Evolutionary conservation across 1,284 basidiomycete species (phyloP), one percentile per base, ranked within the genome.

Genomic region (Apiotrichum gracile): DNA sequence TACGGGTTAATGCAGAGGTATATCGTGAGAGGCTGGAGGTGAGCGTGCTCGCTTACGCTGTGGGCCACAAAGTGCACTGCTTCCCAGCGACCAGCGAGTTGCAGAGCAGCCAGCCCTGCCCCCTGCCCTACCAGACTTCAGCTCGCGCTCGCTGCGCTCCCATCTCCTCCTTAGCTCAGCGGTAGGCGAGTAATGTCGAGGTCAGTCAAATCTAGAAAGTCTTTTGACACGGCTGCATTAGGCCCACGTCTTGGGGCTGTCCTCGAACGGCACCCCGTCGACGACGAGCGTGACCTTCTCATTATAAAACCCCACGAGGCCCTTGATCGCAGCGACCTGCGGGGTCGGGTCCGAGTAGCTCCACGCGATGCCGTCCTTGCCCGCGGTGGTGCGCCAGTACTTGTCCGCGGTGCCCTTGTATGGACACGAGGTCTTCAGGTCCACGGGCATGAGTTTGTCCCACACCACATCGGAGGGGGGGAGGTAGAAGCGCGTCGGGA

Each of bases 401-500:
- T 29, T 10, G 38, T 52, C 47, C 8, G 40, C 40, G 12, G 24
- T 21, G 31, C 54, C 54, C 43, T 56, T 56, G 50, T 56, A 56
- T 8, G 54, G 54, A 21, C 54, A 56, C 24, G 33, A 14, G 4
- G 54, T 56, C 5, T 8, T 17, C 10, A 29, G 37, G 26, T 35
- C 34, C 9, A 45, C 38, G 19, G 24, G 42, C 31, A 41, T 38
- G 17, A 56, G 50, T 3, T 25, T 13, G n/a, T 52, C 47, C 42
- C 35, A 46, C 4, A 14, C 5, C 21, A 56, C 47, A 16, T 52
- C 47, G 7, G 12, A 38, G 12, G 21, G 47, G 0, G 50, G 33
- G 21, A 56, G 38, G 29, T 56, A 56, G 50, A 46, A 56, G 12
- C 54, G 50, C 13, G 42, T 46, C 22, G 54, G 54, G 31, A 44